These are phyloP conservation scores for Thermoascus crustaceus DNA, from an alignment of 2,329 filamentous ascomycete genomes.

Conservation along the genomic window DNA sequence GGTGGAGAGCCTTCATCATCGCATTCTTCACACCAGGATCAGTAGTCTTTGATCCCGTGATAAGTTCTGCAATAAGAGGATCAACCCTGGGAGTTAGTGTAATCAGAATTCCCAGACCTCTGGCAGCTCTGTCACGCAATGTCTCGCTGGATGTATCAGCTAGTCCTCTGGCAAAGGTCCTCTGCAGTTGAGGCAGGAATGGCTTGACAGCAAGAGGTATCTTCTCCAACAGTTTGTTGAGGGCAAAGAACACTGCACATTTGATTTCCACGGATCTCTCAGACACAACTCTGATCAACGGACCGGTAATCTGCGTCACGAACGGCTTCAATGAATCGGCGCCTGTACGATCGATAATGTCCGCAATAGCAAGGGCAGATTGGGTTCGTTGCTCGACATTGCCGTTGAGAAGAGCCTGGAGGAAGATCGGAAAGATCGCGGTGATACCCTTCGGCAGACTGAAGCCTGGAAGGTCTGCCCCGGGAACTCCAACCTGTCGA, in stretches of 20 bases:
- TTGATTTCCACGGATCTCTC: constrained; percentile 95
- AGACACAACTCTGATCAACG: constrained; percentile 93
- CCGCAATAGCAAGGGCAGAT: constrained; percentile 85
- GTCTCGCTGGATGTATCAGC: constrained; percentile 89
- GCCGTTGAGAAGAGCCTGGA: constrained; percentile 97
- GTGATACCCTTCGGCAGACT: constrained; percentile 91
- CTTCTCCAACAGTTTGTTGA: constrained; percentile 94
- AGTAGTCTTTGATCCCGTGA: constrained; percentile 86
- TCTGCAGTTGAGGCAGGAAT: constrained; percentile 90
- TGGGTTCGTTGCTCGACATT: constrained; percentile 85
- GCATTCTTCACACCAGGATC: constrained; percentile 84
- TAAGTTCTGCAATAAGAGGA: constrained; percentile 83
- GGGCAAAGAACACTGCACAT: constrained; percentile 76
- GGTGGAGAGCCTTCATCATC: constrained; percentile 94
- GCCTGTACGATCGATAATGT: constrained; percentile 88
- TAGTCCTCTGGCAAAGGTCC: constrained; percentile 92
- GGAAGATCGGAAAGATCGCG: constrained; percentile 88
- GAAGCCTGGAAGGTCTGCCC: constrained; percentile 79
- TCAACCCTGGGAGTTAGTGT: constrained; percentile 93
- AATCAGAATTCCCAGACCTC: constrained; percentile 89
- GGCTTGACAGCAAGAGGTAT: constrained; percentile 93
- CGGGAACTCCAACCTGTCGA: constrained; percentile 79
- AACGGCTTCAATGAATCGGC: constrained; percentile 83
- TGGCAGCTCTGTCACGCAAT: constrained; percentile 78
- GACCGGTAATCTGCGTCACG: constrained; percentile 94